These are phyloP conservation scores for Penicillium argentinense DNA, from an alignment of 495 filamentous ascomycete species.

Conservation along the genomic window DNA sequence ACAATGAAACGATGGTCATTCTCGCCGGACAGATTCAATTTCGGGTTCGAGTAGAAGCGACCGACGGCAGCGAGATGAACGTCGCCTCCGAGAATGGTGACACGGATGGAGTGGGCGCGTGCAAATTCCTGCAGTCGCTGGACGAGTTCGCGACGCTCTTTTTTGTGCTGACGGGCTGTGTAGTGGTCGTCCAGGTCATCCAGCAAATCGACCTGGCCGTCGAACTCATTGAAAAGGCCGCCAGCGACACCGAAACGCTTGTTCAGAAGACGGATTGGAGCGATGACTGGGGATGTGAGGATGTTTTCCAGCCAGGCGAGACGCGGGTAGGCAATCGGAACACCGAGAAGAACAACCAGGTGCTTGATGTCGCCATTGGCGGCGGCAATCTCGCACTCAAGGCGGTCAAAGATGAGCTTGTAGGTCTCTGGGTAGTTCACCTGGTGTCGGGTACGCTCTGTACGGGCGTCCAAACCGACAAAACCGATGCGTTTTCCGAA, in stretches of 20 bases:
- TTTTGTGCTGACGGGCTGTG: constrained; percentile 87
- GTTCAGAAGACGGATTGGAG: constrained; percentile 83
- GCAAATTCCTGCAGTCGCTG: constrained; percentile 72
- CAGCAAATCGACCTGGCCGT: constrained; percentile 83
- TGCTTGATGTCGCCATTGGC: constrained; percentile 70
- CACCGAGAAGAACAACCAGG: constrained; percentile 80
- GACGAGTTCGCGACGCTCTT: constrained; percentile 74
- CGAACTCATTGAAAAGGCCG: constrained; percentile 88
- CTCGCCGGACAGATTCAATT: constrained; percentile 57
- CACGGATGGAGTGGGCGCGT: constrained; percentile 68
- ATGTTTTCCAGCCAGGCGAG: constrained; percentile 94
- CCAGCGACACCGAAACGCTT: constrained; percentile 86
- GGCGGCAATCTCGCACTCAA: constrained; percentile 63
- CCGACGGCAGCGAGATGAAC: constrained; percentile 75
- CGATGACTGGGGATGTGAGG: constrained; percentile 77
- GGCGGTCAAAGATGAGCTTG: constrained; percentile 70
- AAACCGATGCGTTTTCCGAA: constrained; percentile 86
- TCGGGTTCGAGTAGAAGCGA: constrained; percentile 70
- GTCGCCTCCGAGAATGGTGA: constrained; percentile 82
- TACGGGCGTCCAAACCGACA: constrained; percentile 84
- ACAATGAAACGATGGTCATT: constrained; percentile 72
- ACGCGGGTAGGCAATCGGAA: constrained; percentile 93
- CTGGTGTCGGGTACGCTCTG: constrained; percentile 87
- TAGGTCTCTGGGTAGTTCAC: constrained; percentile 92
- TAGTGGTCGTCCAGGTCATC: constrained; percentile 97